Base-by-base conservation (phyloP, 1,284 basidiomycete genomes). In the Leccinum variabile region DNA sequence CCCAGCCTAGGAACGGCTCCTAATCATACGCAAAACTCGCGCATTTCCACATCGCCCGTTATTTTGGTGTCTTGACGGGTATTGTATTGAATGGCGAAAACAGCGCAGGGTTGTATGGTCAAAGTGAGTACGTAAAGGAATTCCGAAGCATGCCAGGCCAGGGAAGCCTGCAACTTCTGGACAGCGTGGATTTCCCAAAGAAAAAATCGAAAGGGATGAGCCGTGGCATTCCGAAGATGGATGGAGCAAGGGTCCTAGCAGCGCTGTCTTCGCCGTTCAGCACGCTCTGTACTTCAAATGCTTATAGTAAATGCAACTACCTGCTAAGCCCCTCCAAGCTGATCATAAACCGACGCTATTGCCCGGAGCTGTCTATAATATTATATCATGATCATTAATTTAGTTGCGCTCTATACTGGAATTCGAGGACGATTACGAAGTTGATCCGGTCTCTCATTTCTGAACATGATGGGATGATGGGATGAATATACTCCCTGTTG, bases 401-500 rank as follows among this genome's bases (percentile, higher is more conserved):
- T 18, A 44, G n/a, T 14, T 18, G 41, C 41, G n/a, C 41, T 18
- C n/a, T 77, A 88, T 66, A 78, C 57, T 77, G 70, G 67, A 73
- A 77, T 52, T 77, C 74, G 0, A 70, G 67, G 59, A 67, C 74
- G 32, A 72, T 76, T 59, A 74, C 74, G 72, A 75, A 75, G 54
- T 75, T 71, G 4, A 75, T 75, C 66, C 73, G 71, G 59, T 69
- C 66, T 11, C 64, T 71, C 65, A 85, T 80, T 54, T 74, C 77
- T 10, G 69, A 79, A 13, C 0, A 75, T 78, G 28, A 68, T 79
- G 13, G 72, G 87, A 22, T 5, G 87, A 91, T 69, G 87, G 86
- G n/a, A 80, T 84, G 62, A 79, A 83, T n/a, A 73, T 82, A 28
- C 83, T 84, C 56, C 77, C 91, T 9, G 80, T 90, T 10, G 91